Conservation (phyloP, 331 rosid genomes). For the Dryas integrifolia region DNA sequence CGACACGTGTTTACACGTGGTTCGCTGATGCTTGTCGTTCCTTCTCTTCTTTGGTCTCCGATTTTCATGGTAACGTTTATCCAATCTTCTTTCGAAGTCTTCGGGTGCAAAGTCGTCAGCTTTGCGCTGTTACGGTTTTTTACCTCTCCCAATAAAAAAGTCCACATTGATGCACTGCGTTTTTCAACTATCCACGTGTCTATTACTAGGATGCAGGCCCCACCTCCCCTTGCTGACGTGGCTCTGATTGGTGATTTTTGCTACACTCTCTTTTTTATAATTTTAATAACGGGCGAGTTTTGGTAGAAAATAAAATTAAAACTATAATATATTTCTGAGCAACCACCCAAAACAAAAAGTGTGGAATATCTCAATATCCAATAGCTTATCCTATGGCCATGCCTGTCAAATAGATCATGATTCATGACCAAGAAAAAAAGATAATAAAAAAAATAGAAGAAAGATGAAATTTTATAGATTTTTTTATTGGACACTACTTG, state of each 20-base stretch:
- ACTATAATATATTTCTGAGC: too few species aligned
- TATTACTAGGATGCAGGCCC: slow-evolving; percentile 7
- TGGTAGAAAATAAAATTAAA: background rate
- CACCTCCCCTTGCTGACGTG: slow-evolving; percentile 31
- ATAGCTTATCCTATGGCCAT: background rate
- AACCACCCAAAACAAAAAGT: background rate
- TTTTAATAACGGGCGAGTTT: background rate
- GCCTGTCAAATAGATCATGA: background rate
- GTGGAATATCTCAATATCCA: background rate
- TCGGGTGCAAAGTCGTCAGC: background rate
- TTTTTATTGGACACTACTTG: too few species aligned
- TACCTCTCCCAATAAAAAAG: background rate
- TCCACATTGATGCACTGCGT: background rate
- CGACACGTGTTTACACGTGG: slow-evolving; percentile 45
- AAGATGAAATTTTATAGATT: too few species aligned
- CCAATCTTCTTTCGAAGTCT: slow-evolving; percentile 6
- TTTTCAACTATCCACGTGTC: slow-evolving; percentile 41
- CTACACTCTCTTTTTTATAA: background rate
- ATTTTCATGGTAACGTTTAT: slow-evolving; percentile 27
- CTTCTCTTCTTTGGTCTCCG: background rate
- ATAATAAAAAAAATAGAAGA: too few species aligned
- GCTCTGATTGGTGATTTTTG: slow-evolving; percentile 23
- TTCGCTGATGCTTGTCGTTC: slow-evolving; percentile 19
- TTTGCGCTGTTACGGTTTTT: background rate
- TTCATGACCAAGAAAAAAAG: background rate